Conservation (phyloP, 1,284 basidiomycete genomes). For the Stygiomarasmius scandens region DNA sequence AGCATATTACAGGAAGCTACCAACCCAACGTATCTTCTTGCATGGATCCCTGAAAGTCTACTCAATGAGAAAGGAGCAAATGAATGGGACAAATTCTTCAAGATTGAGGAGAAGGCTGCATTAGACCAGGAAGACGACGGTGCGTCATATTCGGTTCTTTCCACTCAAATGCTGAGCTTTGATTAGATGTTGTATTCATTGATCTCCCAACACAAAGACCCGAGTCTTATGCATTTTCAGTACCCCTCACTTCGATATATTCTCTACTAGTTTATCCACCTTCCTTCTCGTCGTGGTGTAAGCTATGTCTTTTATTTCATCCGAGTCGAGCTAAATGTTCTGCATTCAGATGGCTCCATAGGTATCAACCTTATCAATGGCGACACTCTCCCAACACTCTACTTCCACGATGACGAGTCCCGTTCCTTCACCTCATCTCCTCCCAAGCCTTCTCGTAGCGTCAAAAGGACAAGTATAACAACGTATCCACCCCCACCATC, state of each 20-base stretch:
- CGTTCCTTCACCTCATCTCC: slow-evolving; percentile 69
- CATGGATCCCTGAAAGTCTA: slow-evolving; percentile 85
- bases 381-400: slow-evolving; percentile 85
- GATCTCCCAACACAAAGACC: slow-evolving; percentile 76
- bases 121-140: slow-evolving; percentile 74
- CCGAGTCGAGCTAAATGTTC: slow-evolving; percentile 11
- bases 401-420: slow-evolving; percentile 97
- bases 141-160: slow-evolving; percentile 31
- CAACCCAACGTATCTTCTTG: slow-evolving; percentile 75
- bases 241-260: slow-evolving; percentile 88
- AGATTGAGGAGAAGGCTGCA: slow-evolving; percentile 68
- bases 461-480: slow-evolving; percentile 38
- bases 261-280: slow-evolving; percentile 87
- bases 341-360: slow-evolving; percentile 67
- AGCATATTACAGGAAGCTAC: slow-evolving; percentile 58
- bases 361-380: slow-evolving; percentile 88
- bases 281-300: slow-evolving; percentile 86
- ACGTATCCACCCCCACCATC: slow-evolving; percentile 68
- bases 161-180: slow-evolving; percentile 10
- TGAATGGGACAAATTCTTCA: slow-evolving; percentile 87
- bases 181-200: slow-evolving; percentile 73
- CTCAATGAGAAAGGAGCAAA: slow-evolving; percentile 73
- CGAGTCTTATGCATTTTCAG: slow-evolving; percentile 93
- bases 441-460: slow-evolving; percentile 31
- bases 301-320: slow-evolving; percentile 36